Evolutionary conservation across 768 basidiomycete species (phyloP), one percentile per base, ranked within the genome.

Genomic region (Kwoniella heveanensis): DNA sequence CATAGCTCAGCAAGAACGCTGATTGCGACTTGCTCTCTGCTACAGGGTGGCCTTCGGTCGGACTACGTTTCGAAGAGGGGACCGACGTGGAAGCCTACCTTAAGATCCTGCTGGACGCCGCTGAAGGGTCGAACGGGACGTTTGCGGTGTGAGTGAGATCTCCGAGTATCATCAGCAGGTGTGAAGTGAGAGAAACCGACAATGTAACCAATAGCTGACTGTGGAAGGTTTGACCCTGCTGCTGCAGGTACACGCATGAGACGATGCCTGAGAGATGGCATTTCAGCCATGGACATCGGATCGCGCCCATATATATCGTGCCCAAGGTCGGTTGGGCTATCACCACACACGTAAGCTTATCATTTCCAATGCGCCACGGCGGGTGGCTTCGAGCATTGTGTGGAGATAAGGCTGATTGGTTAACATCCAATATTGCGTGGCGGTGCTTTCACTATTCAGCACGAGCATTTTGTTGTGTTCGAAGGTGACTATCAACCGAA

Each of bases 221-320:
- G n/a, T n/a, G n/a, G n/a, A n/a, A n/a, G 13, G 7, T 32, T 32
- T 13, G 32, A 32, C 32, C 32, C 32, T 32, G 5, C 32, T 32
- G 5, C 13, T n/a, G 25, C 36, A 69, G 68, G 13, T 91, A 86
- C 77, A 90, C 88, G 0, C 85, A 85, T 65, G 85, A 88, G 62
- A 88, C 87, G 2, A 93, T 95, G 91, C 92, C 90, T 0, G 77
- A 85, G 67, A 82, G 88, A 52, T 94, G 85, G 76, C 91, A 95
- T 77, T 94, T 90, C 73, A 80, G 86, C 8, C 68, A 59, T 6
- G 64, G 67, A 72, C 83, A 86, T 60, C 85, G 92, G n/a, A 91
- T 95, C 70, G 90, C 92, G 15, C 92, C 92, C 7, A 83, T 94
- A 13, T 96, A 90, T 77, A 83, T 92, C 57, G 85, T 94, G 1